These are phyloP conservation scores for Smittium mucronatum DNA, from an alignment of 371 early-diverging fungal genomes.

Conservation along the genomic window DNA sequence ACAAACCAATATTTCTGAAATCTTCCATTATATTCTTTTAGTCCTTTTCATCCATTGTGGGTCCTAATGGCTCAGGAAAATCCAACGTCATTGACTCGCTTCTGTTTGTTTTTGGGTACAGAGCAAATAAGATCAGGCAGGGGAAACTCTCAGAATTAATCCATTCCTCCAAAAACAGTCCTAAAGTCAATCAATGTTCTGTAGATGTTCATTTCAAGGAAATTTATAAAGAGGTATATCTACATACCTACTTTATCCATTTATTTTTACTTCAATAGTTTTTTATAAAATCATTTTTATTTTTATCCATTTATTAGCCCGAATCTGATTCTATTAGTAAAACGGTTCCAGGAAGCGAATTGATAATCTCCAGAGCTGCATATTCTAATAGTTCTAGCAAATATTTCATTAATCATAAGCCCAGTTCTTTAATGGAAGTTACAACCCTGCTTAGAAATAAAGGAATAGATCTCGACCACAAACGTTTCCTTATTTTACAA, in stretches of 20 bases:
- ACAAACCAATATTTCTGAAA: neutral
- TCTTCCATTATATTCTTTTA: slow-evolving; percentile 19
- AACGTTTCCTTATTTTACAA: slow-evolving; percentile 95
- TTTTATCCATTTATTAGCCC: neutral
- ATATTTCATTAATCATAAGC: slow-evolving; percentile 64
- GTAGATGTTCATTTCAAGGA: slow-evolving; percentile 95
- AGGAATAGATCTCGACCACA: slow-evolving; percentile 98
- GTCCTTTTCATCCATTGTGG: slow-evolving; percentile 83
- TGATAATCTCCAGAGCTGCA: slow-evolving; percentile 73
- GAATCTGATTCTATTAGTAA: slow-evolving; percentile 31
- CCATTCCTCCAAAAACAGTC: slow-evolving; percentile 76
- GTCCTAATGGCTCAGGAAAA: slow-evolving; percentile 99
- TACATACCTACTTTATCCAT: neutral
- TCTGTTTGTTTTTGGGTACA: slow-evolving; percentile 98
- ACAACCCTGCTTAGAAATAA: slow-evolving; percentile 68
- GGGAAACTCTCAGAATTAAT: slow-evolving; percentile 91
- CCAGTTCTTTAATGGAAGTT: slow-evolving; percentile 70
- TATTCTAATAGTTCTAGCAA: slow-evolving; percentile 51
- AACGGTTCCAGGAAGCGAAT: slow-evolving; percentile 50
- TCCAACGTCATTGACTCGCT: slow-evolving; percentile 99
- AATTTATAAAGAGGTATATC: slow-evolving; percentile 36
- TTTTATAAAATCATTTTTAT: neutral
- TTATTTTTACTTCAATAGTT: neutral
- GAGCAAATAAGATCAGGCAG: slow-evolving; percentile 98
- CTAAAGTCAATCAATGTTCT: slow-evolving; percentile 55